Evolutionary conservation across 495 filamentous ascomycete species (phyloP), one percentile per base, ranked within the genome.

Genomic region (Clavariopsis aquatica): DNA sequence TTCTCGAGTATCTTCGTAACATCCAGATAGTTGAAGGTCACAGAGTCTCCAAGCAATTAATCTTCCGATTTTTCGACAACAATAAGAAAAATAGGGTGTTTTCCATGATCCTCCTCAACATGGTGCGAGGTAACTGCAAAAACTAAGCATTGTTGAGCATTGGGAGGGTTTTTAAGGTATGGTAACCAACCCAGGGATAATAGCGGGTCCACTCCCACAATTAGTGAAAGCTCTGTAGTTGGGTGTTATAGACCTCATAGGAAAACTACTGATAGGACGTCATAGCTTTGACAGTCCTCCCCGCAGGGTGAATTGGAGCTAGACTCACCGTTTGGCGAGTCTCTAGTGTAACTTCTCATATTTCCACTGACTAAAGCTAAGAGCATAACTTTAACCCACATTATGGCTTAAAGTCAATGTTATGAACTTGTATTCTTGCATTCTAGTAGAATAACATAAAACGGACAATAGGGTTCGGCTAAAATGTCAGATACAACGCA

Each of bases 1-100:
- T 82, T 82, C 65, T 82, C 79, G 12, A 82, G 73, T 72, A 81
- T 78, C 51, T 81, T 78, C 31, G 77, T 70, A 26, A 76, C 78
- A 10, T 76, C 74, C 0, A 78, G 76, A 28, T 79, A 72, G n/a
- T 74, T 69, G 22, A 78, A 77, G 2, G 79, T 79, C 70, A 81
- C 80, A 22, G 71, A 67, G 41, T 77, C 76, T 4, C 79, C 80
- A 8, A 79, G 79, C 6, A 82, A 71, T 82, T 79, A 24, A 82
- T 71, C 69, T 82, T 82, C 53, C 80, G 73, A 65, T 82, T 81
- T 64, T 78, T 81, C 19, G 73, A 69, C 17, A 82, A 68, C 22
- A 82, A 69, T 22, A 64, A 69, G 12, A 72, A 70, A 23, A 66
- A 68, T n/a, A n/a, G n/a, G n/a, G n/a, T 71, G 71, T 29, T 71